A percentile compares a stretch with the other conserved stretches of the same genome.
Conservation (phyloP, 345 rosid genomes). For the Populus ilicifolia region DNA sequence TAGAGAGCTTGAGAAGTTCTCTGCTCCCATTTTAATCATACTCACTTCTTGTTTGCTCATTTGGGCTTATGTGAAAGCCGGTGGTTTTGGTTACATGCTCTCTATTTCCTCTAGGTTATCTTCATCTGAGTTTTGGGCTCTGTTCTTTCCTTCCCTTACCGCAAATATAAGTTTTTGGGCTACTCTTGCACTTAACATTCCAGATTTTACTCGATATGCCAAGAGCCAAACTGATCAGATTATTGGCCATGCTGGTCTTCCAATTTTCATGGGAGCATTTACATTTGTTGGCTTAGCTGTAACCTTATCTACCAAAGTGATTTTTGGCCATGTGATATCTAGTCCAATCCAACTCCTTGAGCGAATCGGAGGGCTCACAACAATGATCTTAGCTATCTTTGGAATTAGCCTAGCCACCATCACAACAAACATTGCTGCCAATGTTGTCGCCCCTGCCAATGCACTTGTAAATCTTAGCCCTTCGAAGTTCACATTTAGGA, state of each 20-base stretch:
- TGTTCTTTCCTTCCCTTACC: constrained; percentile 83
- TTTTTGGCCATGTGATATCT: constrained; percentile 74
- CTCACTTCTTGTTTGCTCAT: constrained; percentile 63
- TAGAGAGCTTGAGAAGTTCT: constrained; percentile 67
- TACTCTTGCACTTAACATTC: constrained; percentile 82
- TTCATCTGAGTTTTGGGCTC: constrained; percentile 66
- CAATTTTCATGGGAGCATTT: constrained; percentile 83
- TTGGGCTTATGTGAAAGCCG: constrained; percentile 80
- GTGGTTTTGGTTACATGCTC: constrained; percentile 76
- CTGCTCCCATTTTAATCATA: constrained; percentile 66
- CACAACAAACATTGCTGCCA: constrained; percentile 91
- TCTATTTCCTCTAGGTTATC: constrained; percentile 61
- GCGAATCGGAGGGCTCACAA: constrained; percentile 63
- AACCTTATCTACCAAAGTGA: constrained; percentile 69
- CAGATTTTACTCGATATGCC: constrained; percentile 83
- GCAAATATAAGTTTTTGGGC: constrained; percentile 98
- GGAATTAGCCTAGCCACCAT: constrained; percentile 84
- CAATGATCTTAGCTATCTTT: constrained; percentile 55
- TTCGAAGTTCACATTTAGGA: constrained; percentile 68
- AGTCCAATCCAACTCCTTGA: constrained; percentile 74
- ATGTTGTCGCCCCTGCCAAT: constrained; percentile 88
- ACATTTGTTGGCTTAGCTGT: constrained; percentile 83
- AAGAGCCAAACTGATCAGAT: constrained; percentile 71
- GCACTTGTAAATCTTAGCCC: constrained; percentile 87
- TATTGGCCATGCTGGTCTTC: constrained; percentile 78